phyloP scores from a whole-genome alignment of 768 basidiomycete species.

The Gelatoporia subvermispora region DNA sequence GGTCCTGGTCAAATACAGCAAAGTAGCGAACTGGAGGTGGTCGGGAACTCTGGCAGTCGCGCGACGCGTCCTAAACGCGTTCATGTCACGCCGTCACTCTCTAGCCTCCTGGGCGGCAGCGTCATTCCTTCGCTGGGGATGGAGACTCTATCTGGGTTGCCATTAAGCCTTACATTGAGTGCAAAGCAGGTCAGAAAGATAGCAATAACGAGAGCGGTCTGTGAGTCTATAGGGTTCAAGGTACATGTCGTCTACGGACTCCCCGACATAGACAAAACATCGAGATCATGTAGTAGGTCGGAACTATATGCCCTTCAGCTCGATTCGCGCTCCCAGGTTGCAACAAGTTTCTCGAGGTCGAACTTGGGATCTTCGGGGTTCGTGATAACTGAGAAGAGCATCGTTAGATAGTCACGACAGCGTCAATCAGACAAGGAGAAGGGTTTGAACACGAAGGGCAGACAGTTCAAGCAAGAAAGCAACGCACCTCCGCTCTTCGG shows the following conservation, averaged over 20 bases:
- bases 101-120: background rate
- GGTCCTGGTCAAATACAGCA: too few relatives aligned
- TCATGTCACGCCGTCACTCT: slow-evolving; percentile 8
- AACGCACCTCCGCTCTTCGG: slow-evolving; percentile 46
- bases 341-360: slow-evolving; percentile 88
- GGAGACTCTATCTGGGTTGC: too few relatives aligned
- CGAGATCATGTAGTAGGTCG: too few relatives aligned
- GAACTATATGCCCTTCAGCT: slow-evolving; percentile 8
- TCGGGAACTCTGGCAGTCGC: background rate
- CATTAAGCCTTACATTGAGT: too few relatives aligned
- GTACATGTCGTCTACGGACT: too few relatives aligned
- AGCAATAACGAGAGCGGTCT: slow-evolving; percentile 5
- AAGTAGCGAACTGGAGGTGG: too few relatives aligned
- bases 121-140: background rate
- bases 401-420: slow-evolving; percentile 9
- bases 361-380: slow-evolving; percentile 95
- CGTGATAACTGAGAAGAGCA: slow-evolving; percentile 61
- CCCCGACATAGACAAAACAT: too few relatives aligned
- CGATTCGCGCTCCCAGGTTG: slow-evolving; percentile 67
- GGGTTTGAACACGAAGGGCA: background rate
- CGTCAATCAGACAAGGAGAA: background rate
- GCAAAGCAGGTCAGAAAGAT: slow-evolving; percentile 9
- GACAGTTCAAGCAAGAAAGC: background rate
- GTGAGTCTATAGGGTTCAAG: too few relatives aligned
- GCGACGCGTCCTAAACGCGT: slow-evolving; percentile 17